These are phyloP conservation scores for Santalum album DNA, from an alignment of 164 flowering plant species.

Conservation along the genomic window DNA sequence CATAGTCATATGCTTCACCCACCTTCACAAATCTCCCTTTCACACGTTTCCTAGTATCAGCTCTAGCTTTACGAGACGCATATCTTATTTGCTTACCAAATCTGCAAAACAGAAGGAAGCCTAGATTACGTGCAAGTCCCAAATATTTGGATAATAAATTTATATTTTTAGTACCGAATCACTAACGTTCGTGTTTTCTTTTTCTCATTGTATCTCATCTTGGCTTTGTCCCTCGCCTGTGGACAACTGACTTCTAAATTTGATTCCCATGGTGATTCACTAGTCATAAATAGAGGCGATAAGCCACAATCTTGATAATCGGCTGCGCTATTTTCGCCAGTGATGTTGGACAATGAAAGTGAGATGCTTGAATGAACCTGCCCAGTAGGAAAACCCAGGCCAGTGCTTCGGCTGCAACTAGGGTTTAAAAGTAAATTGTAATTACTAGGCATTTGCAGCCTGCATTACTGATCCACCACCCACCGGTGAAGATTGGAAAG, in stretches of 20 bases:
- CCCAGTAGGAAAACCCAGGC: conserved; percentile 29
- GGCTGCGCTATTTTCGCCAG: conserved; percentile 51
- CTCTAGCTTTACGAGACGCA: conserved; percentile 60
- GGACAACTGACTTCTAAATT: conserved; percentile 40
- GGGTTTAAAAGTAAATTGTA: conserved; percentile 29
- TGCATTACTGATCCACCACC: conserved; percentile 24
- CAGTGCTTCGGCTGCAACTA: conserved; percentile 25
- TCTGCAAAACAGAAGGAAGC: conserved; percentile 12
- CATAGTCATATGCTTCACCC: conserved; percentile 54
- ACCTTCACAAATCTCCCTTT: conserved; percentile 70
- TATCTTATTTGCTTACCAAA: conserved; percentile 58
- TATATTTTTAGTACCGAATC: not conserved
- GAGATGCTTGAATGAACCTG: conserved; percentile 49
- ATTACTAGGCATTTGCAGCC: conserved; percentile 18
- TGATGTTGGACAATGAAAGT: conserved; percentile 42
- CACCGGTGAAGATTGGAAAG: conserved; percentile 27
- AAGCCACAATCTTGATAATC: conserved; percentile 73
- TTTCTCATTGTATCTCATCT: conserved; percentile 77
- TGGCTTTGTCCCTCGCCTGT: conserved; percentile 62
- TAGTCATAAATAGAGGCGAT: conserved; percentile 38
- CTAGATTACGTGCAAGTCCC: not conserved
- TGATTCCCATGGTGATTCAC: conserved; percentile 62
- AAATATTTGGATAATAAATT: too few relatives aligned
- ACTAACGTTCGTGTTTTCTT: conserved; percentile 67
- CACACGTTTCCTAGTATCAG: conserved; percentile 59